Percentiles rank a stretch among this genome's conserved stretches.
These are phyloP conservation scores for Meyerozyma carpophila DNA, from an alignment of 1,139 yeast species.

Conservation along the genomic window DNA sequence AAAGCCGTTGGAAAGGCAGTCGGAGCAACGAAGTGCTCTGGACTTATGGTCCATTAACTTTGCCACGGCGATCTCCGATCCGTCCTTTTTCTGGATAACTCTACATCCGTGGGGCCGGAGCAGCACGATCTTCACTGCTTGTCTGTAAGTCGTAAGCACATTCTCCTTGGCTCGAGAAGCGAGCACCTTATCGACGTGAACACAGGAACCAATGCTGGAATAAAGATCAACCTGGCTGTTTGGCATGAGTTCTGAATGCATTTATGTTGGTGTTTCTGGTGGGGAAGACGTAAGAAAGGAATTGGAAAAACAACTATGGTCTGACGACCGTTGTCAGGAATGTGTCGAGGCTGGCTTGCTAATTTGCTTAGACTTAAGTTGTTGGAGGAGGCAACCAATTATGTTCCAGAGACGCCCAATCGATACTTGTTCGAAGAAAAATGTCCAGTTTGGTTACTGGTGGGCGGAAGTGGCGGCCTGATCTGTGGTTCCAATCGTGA, in stretches of 20 bases:
- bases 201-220: conserved; percentile 41
- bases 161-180: conserved; percentile 51
- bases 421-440: background rate
- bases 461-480: background rate
- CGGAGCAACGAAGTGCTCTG: conserved; percentile 44
- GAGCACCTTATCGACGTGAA: conserved; percentile 50
- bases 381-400: background rate
- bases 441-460: background rate
- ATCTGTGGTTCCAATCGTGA: background rate
- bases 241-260: background rate
- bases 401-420: background rate
- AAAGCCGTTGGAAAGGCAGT: conserved; percentile 42
- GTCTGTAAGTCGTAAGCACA: conserved; percentile 52
- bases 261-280: background rate
- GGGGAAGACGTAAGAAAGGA: too few relatives aligned
- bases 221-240: conserved; percentile 6
- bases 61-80: conserved; percentile 19
- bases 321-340: background rate
- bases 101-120: conserved; percentile 18
- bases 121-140: conserved; percentile 48
- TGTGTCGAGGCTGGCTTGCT: too few relatives aligned
- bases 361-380: background rate
- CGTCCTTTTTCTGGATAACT: conserved; percentile 27
- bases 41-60: conserved; percentile 36
- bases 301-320: background rate